Percentiles rank a stretch among this genome's conserved stretches.
These are phyloP conservation scores for Glebionis coronaria DNA, from an alignment of 129 eudicot genomes.

Conservation along the genomic window DNA sequence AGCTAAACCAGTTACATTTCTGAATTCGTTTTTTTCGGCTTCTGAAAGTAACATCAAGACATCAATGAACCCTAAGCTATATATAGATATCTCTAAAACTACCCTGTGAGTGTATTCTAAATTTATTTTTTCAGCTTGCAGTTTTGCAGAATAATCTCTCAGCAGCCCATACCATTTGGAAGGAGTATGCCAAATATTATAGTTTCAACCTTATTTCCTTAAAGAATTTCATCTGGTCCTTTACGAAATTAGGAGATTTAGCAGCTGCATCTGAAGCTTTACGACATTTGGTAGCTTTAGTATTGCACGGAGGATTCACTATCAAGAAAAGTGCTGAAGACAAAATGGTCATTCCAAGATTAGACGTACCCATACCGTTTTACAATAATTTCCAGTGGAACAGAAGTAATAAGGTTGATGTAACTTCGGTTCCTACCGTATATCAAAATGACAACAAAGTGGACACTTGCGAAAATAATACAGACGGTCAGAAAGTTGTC, in stretches of 20 bases:
- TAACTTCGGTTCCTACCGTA: constrained; percentile 22
- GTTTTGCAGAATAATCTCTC: constrained; percentile 75
- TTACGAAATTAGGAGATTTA: constrained; percentile 57
- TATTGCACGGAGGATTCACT: constrained; percentile 23
- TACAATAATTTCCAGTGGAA: constrained; percentile 21
- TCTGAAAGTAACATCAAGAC: too few species aligned
- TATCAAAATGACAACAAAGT: constrained; percentile 17
- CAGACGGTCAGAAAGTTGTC: neutral
- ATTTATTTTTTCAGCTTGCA: constrained; percentile 75
- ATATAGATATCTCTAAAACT: neutral
- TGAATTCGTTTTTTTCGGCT: neutral
- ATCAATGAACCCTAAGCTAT: neutral
- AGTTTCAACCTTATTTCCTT: constrained; percentile 53
- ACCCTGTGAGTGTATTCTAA: constrained; percentile 30
- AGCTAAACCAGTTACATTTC: constrained; percentile 3
- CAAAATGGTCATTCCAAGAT: constrained; percentile 32
- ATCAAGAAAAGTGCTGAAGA: constrained; percentile 40
- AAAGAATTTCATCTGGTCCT: constrained; percentile 63
- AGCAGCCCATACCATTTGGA: constrained; percentile 74
- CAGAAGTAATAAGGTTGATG: constrained; percentile 13
- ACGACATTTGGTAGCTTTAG: constrained; percentile 59
- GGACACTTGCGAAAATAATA: constrained; percentile 16
- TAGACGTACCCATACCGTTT: constrained; percentile 73
- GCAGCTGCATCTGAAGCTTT: constrained; percentile 52
- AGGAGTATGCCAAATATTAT: constrained; percentile 52